Percentiles rank a stretch among this genome's conserved stretches.
Evolutionary conservation across 495 filamentous ascomycete species (phyloP).

Genomic region (Neurospora sublineolata): DNA sequence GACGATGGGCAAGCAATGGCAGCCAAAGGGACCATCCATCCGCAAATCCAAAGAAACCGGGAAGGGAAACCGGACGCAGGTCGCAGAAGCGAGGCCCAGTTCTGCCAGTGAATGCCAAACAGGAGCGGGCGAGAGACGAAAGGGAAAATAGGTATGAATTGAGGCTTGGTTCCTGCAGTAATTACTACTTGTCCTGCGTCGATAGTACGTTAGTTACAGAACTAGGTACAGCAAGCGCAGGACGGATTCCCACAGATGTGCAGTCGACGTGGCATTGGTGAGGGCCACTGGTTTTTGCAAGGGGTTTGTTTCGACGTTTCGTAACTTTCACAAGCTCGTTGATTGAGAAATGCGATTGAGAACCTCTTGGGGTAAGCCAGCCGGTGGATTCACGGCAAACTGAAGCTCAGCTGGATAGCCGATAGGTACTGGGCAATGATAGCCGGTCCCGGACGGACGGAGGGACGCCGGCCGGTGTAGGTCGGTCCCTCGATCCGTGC

Average conservation of each 20-base stretch:
- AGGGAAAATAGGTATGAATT: neutral
- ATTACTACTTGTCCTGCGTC: neutral
- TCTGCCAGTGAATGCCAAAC: too few relatives aligned
- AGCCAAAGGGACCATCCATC: neutral
- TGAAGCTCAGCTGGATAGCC: too few relatives aligned
- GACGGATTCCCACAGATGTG: neutral
- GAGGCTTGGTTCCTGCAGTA: neutral
- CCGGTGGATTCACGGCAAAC: neutral
- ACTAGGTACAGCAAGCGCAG: neutral
- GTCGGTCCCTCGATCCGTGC: too few relatives aligned
- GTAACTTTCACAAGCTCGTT: neutral
- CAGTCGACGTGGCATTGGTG: neutral
- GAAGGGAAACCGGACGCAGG: neutral
- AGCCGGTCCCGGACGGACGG: neutral
- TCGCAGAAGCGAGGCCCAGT: neutral
- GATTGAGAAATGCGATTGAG: neutral
- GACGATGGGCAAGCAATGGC: neutral
- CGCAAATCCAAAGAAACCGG: neutral
- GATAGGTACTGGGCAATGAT: too few relatives aligned
- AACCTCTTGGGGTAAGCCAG: neutral
- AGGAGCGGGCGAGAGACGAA: neutral
- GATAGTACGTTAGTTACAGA: neutral
- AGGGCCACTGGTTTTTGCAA: neutral
- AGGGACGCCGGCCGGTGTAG: neutral
- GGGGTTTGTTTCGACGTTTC: neutral